These are phyloP conservation scores for Ophiostoma sp. DNA, from an alignment of 2,329 filamentous ascomycete genomes.

Conservation along the genomic window DNA sequence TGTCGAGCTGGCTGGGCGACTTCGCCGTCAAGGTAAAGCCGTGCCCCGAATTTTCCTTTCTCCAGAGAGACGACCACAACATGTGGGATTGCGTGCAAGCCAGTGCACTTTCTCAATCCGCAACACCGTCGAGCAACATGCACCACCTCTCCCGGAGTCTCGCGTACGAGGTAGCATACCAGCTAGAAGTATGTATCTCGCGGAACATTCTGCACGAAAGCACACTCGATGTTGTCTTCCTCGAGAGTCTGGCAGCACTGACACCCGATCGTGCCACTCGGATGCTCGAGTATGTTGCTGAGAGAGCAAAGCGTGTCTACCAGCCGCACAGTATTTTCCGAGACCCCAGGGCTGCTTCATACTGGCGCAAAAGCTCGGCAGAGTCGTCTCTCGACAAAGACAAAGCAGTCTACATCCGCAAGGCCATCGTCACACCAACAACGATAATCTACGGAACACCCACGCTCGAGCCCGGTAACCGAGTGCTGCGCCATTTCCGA, in stretches of 20 bases:
- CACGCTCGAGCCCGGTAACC: conserved; percentile 77
- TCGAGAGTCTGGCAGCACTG: conserved; percentile 53
- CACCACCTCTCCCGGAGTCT: conserved; percentile 36
- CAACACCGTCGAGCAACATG: conserved; percentile 17
- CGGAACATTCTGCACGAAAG: conserved; percentile 70
- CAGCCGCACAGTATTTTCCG: conserved; percentile 69
- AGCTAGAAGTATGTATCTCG: conserved; percentile 90
- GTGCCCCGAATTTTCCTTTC: conserved; percentile 22
- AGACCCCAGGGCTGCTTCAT: conserved; percentile 44
- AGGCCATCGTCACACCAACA: conserved; percentile 76
- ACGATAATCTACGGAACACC: conserved; percentile 74
- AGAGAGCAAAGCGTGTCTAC: conserved; percentile 55
- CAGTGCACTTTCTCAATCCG: background rate
- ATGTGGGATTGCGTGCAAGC: conserved; percentile 26
- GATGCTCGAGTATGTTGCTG: conserved; percentile 69
- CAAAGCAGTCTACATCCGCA: conserved; percentile 52
- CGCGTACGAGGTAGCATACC: conserved; percentile 72
- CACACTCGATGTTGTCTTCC: conserved; percentile 62
- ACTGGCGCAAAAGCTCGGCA: conserved; percentile 30
- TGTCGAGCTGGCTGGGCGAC: conserved; percentile 57
- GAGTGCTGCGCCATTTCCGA: conserved; percentile 70
- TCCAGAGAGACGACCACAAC: conserved; percentile 25
- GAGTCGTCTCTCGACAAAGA: conserved; percentile 22
- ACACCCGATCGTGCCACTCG: conserved; percentile 50
- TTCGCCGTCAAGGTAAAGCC: conserved; percentile 55